phyloP scores from a whole-genome alignment of 345 rosid genomes.

The Geranium rotundifolium region DNA sequence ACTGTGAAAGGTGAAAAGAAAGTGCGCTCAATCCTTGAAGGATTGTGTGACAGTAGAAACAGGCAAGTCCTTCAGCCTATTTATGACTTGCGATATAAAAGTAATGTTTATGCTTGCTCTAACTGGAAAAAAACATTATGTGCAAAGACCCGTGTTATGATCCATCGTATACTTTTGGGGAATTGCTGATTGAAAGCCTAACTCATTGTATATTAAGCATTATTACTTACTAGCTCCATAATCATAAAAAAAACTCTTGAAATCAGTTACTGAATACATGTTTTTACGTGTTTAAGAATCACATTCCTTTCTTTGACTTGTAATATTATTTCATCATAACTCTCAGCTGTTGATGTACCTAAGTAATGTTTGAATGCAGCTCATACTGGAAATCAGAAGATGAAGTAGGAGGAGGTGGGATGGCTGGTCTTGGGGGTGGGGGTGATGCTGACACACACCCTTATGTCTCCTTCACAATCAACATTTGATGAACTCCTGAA shows the following conservation, averaged over 20 bases:
- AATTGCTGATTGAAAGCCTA: too few species aligned
- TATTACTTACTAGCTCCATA: too few species aligned
- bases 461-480: conserved; percentile 91
- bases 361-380: conserved; percentile 32
- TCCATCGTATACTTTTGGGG: too few species aligned
- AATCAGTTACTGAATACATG: too few species aligned
- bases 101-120: not conserved
- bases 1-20: conserved; percentile 78
- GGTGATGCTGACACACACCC: conserved; percentile 75
- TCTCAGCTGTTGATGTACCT: not conserved
- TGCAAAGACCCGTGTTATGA: not conserved
- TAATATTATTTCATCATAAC: not conserved
- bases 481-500: conserved; percentile 37
- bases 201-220: too few species aligned
- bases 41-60: conserved; percentile 54
- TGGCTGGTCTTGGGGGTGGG: conserved; percentile 75
- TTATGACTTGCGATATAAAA: not conserved
- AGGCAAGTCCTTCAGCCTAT: conserved; percentile 39
- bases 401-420: conserved; percentile 52
- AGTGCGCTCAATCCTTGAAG: conserved; percentile 86
- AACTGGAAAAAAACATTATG: not conserved
- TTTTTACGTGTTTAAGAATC: not conserved
- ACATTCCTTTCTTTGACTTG: too few species aligned
- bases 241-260: too few species aligned
- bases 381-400: conserved; percentile 86